Evolutionary conservation across 2,329 filamentous ascomycete genomes (phyloP).

Genomic region (Penicillium verrucosum): DNA sequence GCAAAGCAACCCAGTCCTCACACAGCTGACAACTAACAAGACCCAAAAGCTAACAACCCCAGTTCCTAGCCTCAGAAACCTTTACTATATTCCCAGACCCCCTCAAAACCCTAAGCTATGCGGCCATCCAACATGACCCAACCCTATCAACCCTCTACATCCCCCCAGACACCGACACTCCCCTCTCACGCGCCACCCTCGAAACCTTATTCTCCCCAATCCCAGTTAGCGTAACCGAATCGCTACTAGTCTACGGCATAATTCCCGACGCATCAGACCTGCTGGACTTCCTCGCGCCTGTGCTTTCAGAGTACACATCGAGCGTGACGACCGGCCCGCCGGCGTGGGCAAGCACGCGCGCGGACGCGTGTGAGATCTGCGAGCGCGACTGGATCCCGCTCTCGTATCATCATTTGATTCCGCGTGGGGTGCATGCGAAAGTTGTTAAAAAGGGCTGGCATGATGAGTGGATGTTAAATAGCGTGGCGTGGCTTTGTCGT

Average conservation of each 20-base stretch:
- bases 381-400: constrained; percentile 69
- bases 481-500: constrained; percentile 81
- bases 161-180: constrained; percentile 35
- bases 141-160: constrained; percentile 56
- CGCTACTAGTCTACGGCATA: constrained; percentile 64
- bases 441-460: constrained; percentile 77
- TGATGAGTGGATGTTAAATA: constrained; percentile 68
- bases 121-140: constrained; percentile 50
- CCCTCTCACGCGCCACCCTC: constrained; percentile 53
- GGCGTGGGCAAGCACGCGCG: constrained; percentile 57
- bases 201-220: constrained; percentile 53
- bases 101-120: constrained; percentile 61
- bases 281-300: constrained; percentile 58
- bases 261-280: constrained; percentile 49
- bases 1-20: background rate
- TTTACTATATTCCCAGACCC: constrained; percentile 63
- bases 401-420: constrained; percentile 83
- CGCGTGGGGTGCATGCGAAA: constrained; percentile 71
- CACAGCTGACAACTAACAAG: constrained; percentile 5
- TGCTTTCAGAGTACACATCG: constrained; percentile 62
- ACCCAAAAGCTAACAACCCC: constrained; percentile 2
- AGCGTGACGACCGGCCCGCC: constrained; percentile 61
- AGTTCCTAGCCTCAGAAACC: constrained; percentile 68
- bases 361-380: constrained; percentile 70
- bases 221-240: constrained; percentile 62